These are phyloP conservation scores for Hemileccinum impolitum DNA, from an alignment of 768 basidiomycete species.

Conservation along the genomic window DNA sequence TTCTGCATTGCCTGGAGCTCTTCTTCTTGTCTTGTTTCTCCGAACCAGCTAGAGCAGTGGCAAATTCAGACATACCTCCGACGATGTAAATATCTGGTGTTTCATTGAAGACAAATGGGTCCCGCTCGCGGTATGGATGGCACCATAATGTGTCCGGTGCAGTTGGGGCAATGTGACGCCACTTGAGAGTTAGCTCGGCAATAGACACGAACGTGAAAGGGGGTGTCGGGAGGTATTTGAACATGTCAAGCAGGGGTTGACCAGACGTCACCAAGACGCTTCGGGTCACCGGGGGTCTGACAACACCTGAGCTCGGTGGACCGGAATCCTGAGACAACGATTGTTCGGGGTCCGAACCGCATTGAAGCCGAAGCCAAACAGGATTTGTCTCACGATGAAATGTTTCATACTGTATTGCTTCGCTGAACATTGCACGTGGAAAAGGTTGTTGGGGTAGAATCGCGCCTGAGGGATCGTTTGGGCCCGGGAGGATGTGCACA, in stretches of 20 bases:
- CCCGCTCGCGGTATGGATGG: conserved; percentile 82
- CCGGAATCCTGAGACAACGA: conserved; percentile 1
- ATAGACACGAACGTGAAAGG: conserved; percentile 71
- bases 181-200: conserved; percentile 75
- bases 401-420: conserved; percentile 49
- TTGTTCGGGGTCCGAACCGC: conserved; percentile 36
- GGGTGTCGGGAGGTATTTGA: conserved; percentile 80
- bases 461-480: conserved; percentile 80
- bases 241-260: conserved; percentile 93
- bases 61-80: conserved; percentile 87
- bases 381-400: conserved; percentile 89
- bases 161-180: conserved; percentile 98
- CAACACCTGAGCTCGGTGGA: conserved; percentile 1
- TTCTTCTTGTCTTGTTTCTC: conserved; percentile 30
- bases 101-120: conserved; percentile 86
- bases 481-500: conserved; percentile 85
- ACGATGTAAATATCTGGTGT: conserved; percentile 89
- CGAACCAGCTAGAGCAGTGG: conserved; percentile 59
- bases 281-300: conserved; percentile 33
- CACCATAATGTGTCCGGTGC: conserved; percentile 99
- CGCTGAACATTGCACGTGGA: conserved; percentile 87
- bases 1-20: conserved; percentile 48
- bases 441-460: conserved; percentile 94
- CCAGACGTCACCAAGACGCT: conserved; percentile 85
- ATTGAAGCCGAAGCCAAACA: conserved; percentile 68